A percentile compares a stretch with the other conserved stretches of the same genome.
Conservation (phyloP, 305 asterid species). For the Ajuga reptans region DNA sequence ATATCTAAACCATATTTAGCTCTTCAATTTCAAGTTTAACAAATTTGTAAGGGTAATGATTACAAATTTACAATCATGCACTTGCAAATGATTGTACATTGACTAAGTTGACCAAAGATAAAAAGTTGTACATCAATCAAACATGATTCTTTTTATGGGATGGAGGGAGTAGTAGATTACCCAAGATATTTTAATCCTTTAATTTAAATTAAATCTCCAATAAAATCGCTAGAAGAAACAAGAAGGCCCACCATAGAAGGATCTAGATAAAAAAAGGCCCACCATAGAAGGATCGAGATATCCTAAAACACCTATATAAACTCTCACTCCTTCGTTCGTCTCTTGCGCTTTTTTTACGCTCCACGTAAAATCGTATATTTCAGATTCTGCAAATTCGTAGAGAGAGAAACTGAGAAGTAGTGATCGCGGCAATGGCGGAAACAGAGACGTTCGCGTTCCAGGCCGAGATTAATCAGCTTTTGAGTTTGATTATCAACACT, state of each 20-base stretch:
- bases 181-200: too few species aligned
- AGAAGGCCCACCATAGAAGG: not conserved
- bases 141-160: too few species aligned
- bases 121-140: too few species aligned
- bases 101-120: too few species aligned
- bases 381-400: not conserved
- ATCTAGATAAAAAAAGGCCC: slow-evolving; percentile 17
- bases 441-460: slow-evolving; percentile 39
- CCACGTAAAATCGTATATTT: not conserved
- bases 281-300: slow-evolving; percentile 27
- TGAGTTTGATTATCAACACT: slow-evolving; percentile 35
- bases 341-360: not conserved
- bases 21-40: too few species aligned
- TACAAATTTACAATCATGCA: too few species aligned
- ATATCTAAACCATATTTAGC: too few species aligned
- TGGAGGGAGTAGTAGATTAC: too few species aligned
- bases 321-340: not conserved
- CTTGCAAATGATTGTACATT: too few species aligned
- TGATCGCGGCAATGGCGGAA: slow-evolving; percentile 25
- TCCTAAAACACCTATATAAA: slow-evolving; percentile 22
- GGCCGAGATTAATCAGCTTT: slow-evolving; percentile 38
- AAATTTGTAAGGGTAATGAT: too few species aligned
- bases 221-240: not conserved
- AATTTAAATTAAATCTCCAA: not conserved
- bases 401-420: not conserved